Percentiles rank a stretch among this genome's conserved stretches.
phyloP scores from a whole-genome alignment of 176 grass and related monocot genomes.

The Rhynchospora breviuscula region DNA sequence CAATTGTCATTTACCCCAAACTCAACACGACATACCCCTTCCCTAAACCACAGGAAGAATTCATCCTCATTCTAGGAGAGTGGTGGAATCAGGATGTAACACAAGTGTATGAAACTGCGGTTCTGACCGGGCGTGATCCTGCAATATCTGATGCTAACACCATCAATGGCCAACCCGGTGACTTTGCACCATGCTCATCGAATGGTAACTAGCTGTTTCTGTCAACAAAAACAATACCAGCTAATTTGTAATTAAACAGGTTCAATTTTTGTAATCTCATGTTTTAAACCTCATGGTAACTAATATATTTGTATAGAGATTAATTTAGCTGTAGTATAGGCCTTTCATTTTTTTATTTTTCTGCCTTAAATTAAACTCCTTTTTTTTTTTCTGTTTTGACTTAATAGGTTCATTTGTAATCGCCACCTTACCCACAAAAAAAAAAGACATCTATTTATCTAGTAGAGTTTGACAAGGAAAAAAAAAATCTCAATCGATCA shows the following conservation, averaged over 20 bases:
- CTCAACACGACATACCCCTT: conserved; percentile 48
- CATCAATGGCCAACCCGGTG: conserved; percentile 44
- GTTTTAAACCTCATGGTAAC: too few species aligned
- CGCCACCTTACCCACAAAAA: too few species aligned
- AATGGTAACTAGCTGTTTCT: conserved; percentile 8
- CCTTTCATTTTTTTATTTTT: too few species aligned
- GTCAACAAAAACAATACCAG: not conserved
- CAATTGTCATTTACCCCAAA: conserved; percentile 47
- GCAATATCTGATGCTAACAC: conserved; percentile 42
- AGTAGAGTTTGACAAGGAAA: not conserved
- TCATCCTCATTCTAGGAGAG: conserved; percentile 57
- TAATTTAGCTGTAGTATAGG: too few species aligned
- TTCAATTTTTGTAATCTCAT: too few species aligned
- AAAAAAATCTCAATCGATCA: not conserved
- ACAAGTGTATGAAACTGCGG: conserved; percentile 36
- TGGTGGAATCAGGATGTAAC: conserved; percentile 52
- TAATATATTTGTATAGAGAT: too few species aligned
- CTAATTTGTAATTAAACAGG: too few species aligned
- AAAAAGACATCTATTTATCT: too few species aligned
- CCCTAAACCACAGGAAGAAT: conserved; percentile 46
- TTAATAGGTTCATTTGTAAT: too few species aligned
- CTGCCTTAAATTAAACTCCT: too few species aligned
- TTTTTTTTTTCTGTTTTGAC: too few species aligned
- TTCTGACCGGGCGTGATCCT: conserved; percentile 37
- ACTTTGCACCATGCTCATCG: conserved; percentile 10